Base-by-base conservation (phyloP, 75 land plant species). In the Adiantum capillusveneris region DNA sequence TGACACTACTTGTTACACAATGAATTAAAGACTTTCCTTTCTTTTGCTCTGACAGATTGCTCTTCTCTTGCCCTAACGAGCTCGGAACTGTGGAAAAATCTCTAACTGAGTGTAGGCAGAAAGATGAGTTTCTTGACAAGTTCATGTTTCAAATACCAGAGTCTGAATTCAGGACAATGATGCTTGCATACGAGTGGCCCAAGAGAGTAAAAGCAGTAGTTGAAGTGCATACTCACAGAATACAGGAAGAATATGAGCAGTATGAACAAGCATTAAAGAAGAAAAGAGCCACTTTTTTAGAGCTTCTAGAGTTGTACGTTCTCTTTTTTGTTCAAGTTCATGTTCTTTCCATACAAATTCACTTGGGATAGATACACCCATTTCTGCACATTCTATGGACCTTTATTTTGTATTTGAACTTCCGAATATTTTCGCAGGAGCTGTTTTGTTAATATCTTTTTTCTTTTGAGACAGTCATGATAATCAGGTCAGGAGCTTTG, bases 201-300 rank as follows among this genome's bases (percentile, higher is more conserved):
- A 72, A 72, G 34, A 45, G 75, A n/a, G 50, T 72, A 13, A 65
- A 53, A 22, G 63, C 64, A 27, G 59, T 72, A 20, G 29, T 72
- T 27, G 56, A 66, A 19, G 70, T 72, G 0, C 75, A 72, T 25
- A 70, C 71, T 39, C 70, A 55, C 30, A 65, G 75, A 42, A 72
- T 72, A 37, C 66, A 64, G 41, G 75, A 72, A 29, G 75, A 66
- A 53, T 72, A 72, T 49, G 75, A 72, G 45, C 64, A 42, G 13
- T 72, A 72, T 60, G 75, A 72, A 53, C 28, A 11, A 11, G 62
- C 14, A 19, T 21, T 72, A 6, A 72, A 72, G 37, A 65, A 72
- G 46, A 63, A 49, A 30, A n/a, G 75, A n/a, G 24, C 37, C 1
- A 63, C 49, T 12, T 72, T 72, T 60, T 42, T 34, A 22, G 44